Base-by-base conservation (phyloP, 2,329 filamentous ascomycete species). In the Herpotrichia juniperi region DNA sequence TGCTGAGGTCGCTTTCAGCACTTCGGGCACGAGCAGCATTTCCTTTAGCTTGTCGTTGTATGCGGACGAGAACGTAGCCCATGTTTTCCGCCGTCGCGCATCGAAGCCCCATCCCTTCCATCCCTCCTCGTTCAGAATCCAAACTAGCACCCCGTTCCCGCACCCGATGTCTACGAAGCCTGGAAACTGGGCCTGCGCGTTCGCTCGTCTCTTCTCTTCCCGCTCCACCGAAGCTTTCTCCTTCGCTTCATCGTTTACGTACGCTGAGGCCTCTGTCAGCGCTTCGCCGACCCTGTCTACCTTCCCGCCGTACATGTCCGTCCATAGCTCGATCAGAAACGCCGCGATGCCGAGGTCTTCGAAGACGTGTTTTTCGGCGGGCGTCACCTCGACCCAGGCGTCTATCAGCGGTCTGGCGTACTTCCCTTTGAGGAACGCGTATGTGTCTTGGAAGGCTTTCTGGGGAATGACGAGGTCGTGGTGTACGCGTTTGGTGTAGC, bases 151-250 rank as follows among this genome's bases (percentile, higher is more conserved):
- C 1, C 94, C 94, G 67, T 97, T 99, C 1, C 94, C 94, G 68
- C 94, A 97, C 4, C 93, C 94, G 40, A 99, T 91, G 67, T 99
- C 94, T 17, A 97, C 90, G 65, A 97, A 99, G 0, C 93, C 93
- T 0, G 91, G 90, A 63, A 96, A 97, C 0, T 60, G 54, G 0
- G 56, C 37, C 39, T 69, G 64, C 8, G 57, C 53, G 1, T 45
- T 37, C 16, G 9, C 37, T 21, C 44, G 39, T n/a, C 50, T 39
- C n/a, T 46, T 10, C 2, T 55, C 47, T 2, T 56, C 35, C 14
- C 22, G 8, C 11, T 50, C 63, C 67, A 51, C 48, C 5, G 37
- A 19, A 1, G 42, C 17, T 9, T 25, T 25, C 4, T 14, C 46
- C 3, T 7, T 17, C 3, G 24, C 24, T 16, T 46, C 52, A 6